phyloP scores from a whole-genome alignment of 306 rosid species.

The Cicer judaicum region DNA sequence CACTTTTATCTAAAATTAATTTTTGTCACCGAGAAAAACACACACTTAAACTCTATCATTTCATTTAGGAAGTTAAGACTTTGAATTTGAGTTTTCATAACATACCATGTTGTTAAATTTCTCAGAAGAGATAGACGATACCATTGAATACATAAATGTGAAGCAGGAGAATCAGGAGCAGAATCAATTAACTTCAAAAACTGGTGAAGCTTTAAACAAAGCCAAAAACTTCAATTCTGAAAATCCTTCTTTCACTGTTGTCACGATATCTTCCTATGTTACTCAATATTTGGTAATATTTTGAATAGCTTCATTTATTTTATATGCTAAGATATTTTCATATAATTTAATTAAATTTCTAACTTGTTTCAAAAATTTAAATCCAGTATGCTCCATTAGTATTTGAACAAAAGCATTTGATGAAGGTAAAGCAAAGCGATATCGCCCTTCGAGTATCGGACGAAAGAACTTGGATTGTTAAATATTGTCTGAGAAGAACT shows the following conservation, averaged over 20 bases:
- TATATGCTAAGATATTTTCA: background rate
- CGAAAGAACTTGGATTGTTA: conserved; percentile 11
- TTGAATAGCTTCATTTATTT: background rate
- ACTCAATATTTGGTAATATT: conserved; percentile 7
- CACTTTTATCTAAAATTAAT: too few species aligned
- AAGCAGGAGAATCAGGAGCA: background rate
- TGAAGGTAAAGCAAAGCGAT: background rate
- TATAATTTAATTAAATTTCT: background rate
- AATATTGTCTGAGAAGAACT: background rate
- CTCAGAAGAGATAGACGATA: background rate
- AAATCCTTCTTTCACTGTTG: conserved; percentile 17
- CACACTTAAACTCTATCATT: background rate
- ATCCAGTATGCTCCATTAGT: conserved; percentile 9
- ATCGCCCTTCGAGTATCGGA: conserved; percentile 1
- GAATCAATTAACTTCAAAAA: background rate
- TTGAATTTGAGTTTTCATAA: background rate
- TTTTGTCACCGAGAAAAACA: too few species aligned
- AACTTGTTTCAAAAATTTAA: conserved; percentile 1
- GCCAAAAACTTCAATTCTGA: conserved; percentile 12
- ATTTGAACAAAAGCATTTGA: conserved; percentile 19
- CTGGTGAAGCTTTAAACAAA: background rate
- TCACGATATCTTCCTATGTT: conserved; percentile 11
- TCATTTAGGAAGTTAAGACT: background rate
- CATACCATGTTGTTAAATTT: conserved; percentile 5
- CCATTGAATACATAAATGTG: background rate